Percentiles rank a stretch among this genome's conserved stretches.
These are phyloP conservation scores for Cladosporium austrohemisphaericum DNA, from an alignment of 2,329 filamentous ascomycete species.

Conservation along the genomic window DNA sequence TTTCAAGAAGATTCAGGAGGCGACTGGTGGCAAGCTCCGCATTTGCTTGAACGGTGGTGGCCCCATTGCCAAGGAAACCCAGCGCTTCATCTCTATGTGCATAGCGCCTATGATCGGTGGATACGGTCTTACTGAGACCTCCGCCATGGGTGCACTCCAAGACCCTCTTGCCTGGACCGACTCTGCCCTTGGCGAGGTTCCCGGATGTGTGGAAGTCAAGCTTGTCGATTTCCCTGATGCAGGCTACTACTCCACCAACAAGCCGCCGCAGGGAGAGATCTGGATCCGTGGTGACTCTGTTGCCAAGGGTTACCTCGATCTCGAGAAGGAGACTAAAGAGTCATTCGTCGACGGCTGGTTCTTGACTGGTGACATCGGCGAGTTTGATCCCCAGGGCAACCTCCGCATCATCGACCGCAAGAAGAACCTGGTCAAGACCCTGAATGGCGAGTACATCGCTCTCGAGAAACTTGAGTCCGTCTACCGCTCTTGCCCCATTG, in stretches of 20 bases:
- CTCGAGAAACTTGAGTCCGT: constrained; percentile 91
- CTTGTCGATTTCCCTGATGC: constrained; percentile 86
- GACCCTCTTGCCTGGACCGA: constrained; percentile 83
- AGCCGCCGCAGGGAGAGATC: constrained; percentile 85
- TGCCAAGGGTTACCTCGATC: constrained; percentile 74
- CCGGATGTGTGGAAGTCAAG: constrained; percentile 79
- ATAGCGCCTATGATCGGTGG: constrained; percentile 92
- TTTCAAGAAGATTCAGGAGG: constrained; percentile 86
- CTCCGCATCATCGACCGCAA: constrained; percentile 88
- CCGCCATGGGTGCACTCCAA: constrained; percentile 67
- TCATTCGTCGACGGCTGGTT: constrained; percentile 85
- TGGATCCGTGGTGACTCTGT: constrained; percentile 78
- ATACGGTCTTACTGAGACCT: constrained; percentile 93
- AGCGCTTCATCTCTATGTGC: constrained; percentile 85
- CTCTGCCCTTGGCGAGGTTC: constrained; percentile 70
- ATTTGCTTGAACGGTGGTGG: constrained; percentile 94
- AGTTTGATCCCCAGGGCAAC: constrained; percentile 77
- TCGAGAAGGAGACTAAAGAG: constrained; percentile 77
- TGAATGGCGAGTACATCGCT: constrained; percentile 93
- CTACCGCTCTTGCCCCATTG: constrained; percentile 74
- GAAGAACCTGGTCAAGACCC: constrained; percentile 97
- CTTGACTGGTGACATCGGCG: constrained; percentile 92
- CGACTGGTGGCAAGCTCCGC: constrained; percentile 82
- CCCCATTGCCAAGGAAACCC: constrained; percentile 81
- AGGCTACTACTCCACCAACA: constrained; percentile 73